Conservation (phyloP, 306 rosid species). For the Quercus rubra region DNA sequence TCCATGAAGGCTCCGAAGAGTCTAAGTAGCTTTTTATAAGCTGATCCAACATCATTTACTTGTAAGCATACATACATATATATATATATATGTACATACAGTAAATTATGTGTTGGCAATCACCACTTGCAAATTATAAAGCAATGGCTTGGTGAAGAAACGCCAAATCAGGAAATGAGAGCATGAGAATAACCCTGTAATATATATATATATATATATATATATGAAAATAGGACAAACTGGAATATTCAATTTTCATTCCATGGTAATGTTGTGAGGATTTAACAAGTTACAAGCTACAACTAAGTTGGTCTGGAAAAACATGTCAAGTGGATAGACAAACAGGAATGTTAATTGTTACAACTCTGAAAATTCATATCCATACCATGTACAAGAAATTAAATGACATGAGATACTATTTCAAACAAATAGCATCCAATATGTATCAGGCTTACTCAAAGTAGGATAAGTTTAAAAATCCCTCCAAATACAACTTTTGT, state of each 20-base stretch:
- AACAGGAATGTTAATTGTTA: background rate
- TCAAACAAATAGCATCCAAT: background rate
- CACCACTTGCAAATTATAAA: slow-evolving; percentile 8
- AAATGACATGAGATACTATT: background rate
- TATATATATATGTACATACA: background rate
- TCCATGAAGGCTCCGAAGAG: background rate
- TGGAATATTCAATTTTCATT: background rate
- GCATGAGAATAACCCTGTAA: background rate
- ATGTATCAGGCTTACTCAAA: slow-evolving; percentile 49
- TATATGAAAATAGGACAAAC: background rate
- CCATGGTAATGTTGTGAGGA: background rate
- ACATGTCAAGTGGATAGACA: background rate
- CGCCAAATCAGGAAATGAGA: background rate
- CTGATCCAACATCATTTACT: background rate
- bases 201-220: background rate
- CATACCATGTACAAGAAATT: background rate
- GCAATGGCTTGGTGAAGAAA: background rate
- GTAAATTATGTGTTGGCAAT: background rate
- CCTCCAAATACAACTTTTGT: slow-evolving; percentile 32
- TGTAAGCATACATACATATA: background rate
- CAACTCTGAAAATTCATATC: background rate
- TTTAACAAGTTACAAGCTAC: background rate
- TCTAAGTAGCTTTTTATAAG: background rate
- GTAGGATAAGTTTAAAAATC: slow-evolving; percentile 38
- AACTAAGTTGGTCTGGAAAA: background rate